phyloP scores from a whole-genome alignment of 345 rosid genomes.

The Salix brachista region DNA sequence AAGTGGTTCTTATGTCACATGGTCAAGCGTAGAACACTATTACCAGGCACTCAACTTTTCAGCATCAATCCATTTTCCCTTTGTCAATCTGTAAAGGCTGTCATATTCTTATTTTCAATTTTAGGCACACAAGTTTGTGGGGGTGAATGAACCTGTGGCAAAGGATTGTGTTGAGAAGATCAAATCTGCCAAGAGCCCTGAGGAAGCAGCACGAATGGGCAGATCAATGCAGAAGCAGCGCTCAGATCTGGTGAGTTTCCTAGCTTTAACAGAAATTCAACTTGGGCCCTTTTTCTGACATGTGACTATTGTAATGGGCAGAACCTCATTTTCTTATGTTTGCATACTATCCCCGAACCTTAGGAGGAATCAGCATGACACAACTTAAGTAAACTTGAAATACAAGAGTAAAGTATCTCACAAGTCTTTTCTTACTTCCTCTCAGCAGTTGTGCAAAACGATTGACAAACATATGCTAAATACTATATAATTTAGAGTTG shows the following conservation, averaged over 20 bases:
- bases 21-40: constrained; percentile 83
- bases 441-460: not conserved
- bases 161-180: constrained; percentile 57
- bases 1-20: constrained; percentile 48
- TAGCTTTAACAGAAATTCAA: not conserved
- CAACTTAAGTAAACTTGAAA: not conserved
- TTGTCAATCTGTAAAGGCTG: not conserved
- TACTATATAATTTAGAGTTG: no score
- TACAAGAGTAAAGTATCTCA: not conserved
- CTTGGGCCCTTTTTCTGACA: not conserved
- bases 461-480: not conserved
- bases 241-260: constrained; percentile 58
- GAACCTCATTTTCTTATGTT: not conserved
- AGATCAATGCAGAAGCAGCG: constrained; percentile 57
- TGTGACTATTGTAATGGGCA: not conserved
- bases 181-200: constrained; percentile 69
- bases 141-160: constrained; percentile 52
- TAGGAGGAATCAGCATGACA: not conserved
- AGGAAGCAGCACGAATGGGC: constrained; percentile 85
- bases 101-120: not conserved
- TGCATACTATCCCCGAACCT: not conserved
- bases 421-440: no score
- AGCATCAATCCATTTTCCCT: constrained; percentile 9
- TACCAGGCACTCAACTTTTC: constrained; percentile 60
- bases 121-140: constrained; percentile 62